Evolutionary conservation across 495 filamentous ascomycete genomes (phyloP), one percentile per base, ranked within the genome.

Genomic region (Penicillium roqueforti): DNA sequence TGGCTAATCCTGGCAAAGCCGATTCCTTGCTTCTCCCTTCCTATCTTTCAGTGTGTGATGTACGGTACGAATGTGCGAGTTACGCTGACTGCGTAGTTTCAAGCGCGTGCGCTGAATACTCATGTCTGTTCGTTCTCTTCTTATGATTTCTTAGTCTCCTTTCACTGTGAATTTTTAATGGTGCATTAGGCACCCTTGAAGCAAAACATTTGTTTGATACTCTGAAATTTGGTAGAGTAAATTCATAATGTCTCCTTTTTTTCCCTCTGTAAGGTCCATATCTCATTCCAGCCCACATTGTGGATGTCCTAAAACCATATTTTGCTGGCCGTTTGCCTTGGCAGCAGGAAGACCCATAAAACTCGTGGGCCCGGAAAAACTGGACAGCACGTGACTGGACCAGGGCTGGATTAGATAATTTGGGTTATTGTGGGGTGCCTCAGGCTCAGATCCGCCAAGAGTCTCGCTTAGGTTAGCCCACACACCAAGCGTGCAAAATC

Each of bases 401-500:
- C 44, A 47, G 52, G 52, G 43, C 52, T 39, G 22, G 52, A 49
- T 40, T 41, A 22, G 43, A 23, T 43, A 43, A 44, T 52, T 48
- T 42, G 13, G 22, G 7, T 47, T n/a, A 55, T 55, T 47, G 39
- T 52, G 38, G 40, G 26, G 32, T 63, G 66, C 58, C 62, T 65
- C 38, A 70, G 63, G 66, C 55, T 58, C 39, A 48, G 9, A 3
- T 2, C 5, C 29, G 50, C 50, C 50, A 52, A 52, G 50, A 52
- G 40, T 19, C 54, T 71, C 70, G 71, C 71, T 75, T 73, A 75
- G 66, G 66, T 66, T 66, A 72, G 69, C 73, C 68, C 75, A 76
- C 75, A 77, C 59, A 73, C 66, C 65, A 70, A 74, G 66, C 68
- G 62, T 70, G 74, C 68, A 74, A 75, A 75, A 75, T 74, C 63